These are phyloP conservation scores for Phialophora verrucosa DNA, from an alignment of 2,329 filamentous ascomycete species.

Conservation along the genomic window DNA sequence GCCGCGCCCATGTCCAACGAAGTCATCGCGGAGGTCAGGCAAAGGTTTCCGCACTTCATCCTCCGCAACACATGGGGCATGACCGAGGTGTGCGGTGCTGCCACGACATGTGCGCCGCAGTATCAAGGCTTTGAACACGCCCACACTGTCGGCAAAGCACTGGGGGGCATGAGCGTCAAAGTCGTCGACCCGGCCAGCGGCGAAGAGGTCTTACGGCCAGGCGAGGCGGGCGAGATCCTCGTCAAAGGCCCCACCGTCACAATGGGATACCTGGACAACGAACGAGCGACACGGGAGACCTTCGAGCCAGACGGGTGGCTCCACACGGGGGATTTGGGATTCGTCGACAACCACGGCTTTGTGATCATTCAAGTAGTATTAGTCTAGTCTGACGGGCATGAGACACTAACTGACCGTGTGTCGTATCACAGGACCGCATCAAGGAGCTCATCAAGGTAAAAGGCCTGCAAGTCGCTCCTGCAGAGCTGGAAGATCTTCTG, in stretches of 20 bases:
- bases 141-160: constrained; percentile 37
- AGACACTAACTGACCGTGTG: no score
- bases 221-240: constrained; percentile 23
- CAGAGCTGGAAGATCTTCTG: constrained; percentile 68
- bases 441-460: constrained; percentile 74
- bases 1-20: constrained; percentile 78
- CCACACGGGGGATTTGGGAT: constrained; percentile 69
- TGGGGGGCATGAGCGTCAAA: constrained; percentile 65
- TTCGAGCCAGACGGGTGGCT: constrained; percentile 64
- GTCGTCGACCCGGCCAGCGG: constrained; percentile 53
- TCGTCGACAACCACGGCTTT: constrained; percentile 60
- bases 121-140: constrained; percentile 21
- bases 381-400: neutral
- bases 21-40: constrained; percentile 68
- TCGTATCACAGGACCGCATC: neutral
- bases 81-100: constrained; percentile 65
- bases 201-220: constrained; percentile 7
- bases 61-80: constrained; percentile 77
- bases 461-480: constrained; percentile 66
- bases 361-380: constrained; percentile 36
- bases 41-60: constrained; percentile 67
- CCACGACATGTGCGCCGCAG: constrained; percentile 15
- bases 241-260: constrained; percentile 23
- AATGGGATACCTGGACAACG: constrained; percentile 74
- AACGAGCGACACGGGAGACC: constrained; percentile 70